Evolutionary conservation across 2,329 filamentous ascomycete genomes (phyloP).

Genomic region (Aspergillus eucalypticola): DNA sequence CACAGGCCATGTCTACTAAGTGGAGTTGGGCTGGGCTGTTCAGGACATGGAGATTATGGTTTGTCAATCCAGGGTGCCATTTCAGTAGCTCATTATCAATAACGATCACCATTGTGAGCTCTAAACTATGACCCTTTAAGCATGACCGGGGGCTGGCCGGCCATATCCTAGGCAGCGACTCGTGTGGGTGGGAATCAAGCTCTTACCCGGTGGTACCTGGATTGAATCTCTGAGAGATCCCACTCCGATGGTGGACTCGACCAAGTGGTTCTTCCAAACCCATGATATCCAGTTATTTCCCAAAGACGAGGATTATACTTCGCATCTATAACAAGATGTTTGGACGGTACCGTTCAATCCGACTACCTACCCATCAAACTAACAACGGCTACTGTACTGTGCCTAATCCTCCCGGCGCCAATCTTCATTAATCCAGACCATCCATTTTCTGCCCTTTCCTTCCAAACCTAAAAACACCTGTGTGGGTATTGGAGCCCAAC

Average conservation of each 20-base stretch:
- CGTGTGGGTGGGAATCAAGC: constrained; percentile 17
- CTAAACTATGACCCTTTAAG: constrained; percentile 4
- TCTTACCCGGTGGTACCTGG: constrained; percentile 19
- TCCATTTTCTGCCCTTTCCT: constrained; percentile 12
- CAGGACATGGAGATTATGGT: constrained; percentile 16
- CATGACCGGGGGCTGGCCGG: constrained; percentile 4
- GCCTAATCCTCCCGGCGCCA: constrained; percentile 25
- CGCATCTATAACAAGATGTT: not conserved
- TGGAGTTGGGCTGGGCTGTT: constrained; percentile 13
- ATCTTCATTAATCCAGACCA: constrained; percentile 25
- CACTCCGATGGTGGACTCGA: constrained; percentile 13
- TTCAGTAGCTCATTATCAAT: constrained; percentile 9
- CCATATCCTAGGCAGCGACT: constrained; percentile 3
- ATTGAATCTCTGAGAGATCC: constrained; percentile 17
- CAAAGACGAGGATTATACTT: not conserved
- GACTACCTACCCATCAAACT: constrained; percentile 1
- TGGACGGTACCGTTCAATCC: not conserved
- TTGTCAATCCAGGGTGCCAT: constrained; percentile 3
- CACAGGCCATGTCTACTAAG: constrained; percentile 18
- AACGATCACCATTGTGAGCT: constrained; percentile 5
- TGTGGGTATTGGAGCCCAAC: constrained; percentile 9
- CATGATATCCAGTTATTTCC: not conserved
- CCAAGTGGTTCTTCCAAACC: not conserved
- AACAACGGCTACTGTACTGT: constrained; percentile 15
- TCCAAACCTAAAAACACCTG: constrained; percentile 18